Evolutionary conservation across 1,284 basidiomycete species (phyloP).

Genomic region (Microstroma glucosiphilum): DNA sequence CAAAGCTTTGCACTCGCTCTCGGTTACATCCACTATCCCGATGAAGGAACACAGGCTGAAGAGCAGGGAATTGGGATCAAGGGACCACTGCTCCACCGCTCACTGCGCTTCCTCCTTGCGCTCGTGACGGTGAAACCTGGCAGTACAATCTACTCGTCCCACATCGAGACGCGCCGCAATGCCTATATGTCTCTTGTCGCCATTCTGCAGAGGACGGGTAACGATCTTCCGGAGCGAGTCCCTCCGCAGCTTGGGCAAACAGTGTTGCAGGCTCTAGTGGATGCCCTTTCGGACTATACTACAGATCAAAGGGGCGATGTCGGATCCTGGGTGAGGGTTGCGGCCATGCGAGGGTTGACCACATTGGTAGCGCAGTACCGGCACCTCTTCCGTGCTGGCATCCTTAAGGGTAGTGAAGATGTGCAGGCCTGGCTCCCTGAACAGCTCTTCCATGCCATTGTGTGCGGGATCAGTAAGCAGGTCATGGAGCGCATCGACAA

Average conservation of each 20-base stretch:
- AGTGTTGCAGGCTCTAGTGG: conserved; percentile 51
- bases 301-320: conserved; percentile 93
- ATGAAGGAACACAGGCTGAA: conserved; percentile 38
- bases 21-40: conserved; percentile 64
- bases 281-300: conserved; percentile 79
- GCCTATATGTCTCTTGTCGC: conserved; percentile 62
- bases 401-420: not conserved
- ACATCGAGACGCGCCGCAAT: conserved; percentile 65
- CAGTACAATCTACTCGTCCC: conserved; percentile 13
- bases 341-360: conserved; percentile 62
- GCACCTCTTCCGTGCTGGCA: not conserved
- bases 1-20: conserved; percentile 73
- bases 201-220: conserved; percentile 7
- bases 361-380: conserved; percentile 24
- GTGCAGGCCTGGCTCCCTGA: conserved; percentile 10
- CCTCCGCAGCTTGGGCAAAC: conserved; percentile 8
- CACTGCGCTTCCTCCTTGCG: conserved; percentile 10
- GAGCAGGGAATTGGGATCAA: not conserved
- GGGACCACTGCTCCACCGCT: not conserved
- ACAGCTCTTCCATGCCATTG: conserved; percentile 16
- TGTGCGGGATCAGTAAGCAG: conserved; percentile 71
- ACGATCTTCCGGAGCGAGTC: not conserved
- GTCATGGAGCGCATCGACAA: conserved; percentile 77
- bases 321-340: conserved; percentile 87
- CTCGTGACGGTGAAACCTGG: not conserved